Evolutionary conservation across 306 rosid species (phyloP), one percentile per base, ranked within the genome.

Genomic region (Neltuma alba): DNA sequence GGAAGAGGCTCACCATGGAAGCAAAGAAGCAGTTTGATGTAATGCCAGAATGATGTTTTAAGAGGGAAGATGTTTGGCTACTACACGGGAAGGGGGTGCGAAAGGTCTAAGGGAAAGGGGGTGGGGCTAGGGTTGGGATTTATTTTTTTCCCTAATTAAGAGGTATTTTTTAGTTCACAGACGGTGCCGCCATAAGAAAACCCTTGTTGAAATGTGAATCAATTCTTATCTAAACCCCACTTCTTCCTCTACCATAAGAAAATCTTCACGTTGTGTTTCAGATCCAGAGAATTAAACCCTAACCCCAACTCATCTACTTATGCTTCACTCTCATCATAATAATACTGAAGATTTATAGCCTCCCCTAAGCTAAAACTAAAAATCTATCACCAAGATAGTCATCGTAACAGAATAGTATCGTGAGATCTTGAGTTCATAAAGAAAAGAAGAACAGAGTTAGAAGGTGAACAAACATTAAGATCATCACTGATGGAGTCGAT

Each of bases 401-500:
- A 57, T 30, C 6, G 40, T 2, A 81, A 69, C 44, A 55, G 60
- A 60, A 73, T 23, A 25, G 9, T 42, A 73, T 58, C 48, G 33
- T 47, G 44, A 52, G 48, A 57, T 40, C 31, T 3, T 8, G 33
- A 48, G 12, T 14, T 18, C 47, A 0, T 0, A 3, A 33, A 30
- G 6, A 80, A 69, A 76, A 25, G 14, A 5, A 44, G 55, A 72
- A 42, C 21, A 47, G n/a, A 4, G 76, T 47, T 44, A 79, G 57
- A 40, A 45, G 61, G 58, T 63, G 73, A 18, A 66, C 48, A 52
- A 70, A 93, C 97, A 86, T 85, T 93, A n/a, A n/a, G 81, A 91
- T 93, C 98, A 72, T 91, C 89, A 9, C 98, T 93, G 81, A 84
- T 90, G 36, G 98, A 93, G 77, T 80, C 45, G 70, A 93, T 41